Conservation (phyloP, 2,329 filamentous ascomycete species). For the Pseudogymnoascus sp. region DNA sequence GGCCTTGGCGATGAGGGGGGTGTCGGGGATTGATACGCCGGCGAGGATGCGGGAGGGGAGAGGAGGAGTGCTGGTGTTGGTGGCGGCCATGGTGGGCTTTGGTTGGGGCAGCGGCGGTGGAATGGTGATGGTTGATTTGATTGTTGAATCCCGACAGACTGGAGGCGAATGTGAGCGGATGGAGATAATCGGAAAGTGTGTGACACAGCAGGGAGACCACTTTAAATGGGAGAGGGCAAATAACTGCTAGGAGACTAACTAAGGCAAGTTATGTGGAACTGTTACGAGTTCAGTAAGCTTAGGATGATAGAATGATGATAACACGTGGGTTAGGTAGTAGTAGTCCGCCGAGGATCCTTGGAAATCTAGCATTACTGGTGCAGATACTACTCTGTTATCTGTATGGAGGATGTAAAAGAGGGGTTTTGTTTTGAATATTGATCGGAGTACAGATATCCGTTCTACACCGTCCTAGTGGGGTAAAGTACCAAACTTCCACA, state of each 20-base stretch:
- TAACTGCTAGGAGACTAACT: background rate
- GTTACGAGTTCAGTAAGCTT: background rate
- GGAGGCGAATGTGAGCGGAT: background rate
- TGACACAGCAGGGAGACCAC: background rate
- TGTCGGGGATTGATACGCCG: constrained; percentile 29
- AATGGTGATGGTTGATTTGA: background rate
- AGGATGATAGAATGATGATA: background rate
- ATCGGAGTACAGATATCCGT: background rate
- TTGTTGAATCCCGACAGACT: background rate
- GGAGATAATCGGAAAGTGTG: background rate
- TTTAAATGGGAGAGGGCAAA: background rate
- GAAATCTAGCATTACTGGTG: background rate
- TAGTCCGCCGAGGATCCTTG: background rate
- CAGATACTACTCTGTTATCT: no score
- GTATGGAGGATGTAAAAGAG: background rate
- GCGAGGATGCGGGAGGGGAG: constrained; percentile 19
- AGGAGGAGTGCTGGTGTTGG: background rate
- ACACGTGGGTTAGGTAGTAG: background rate
- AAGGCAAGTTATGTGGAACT: background rate
- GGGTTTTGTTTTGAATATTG: background rate
- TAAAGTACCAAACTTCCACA: background rate
- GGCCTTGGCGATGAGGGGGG: constrained; percentile 29
- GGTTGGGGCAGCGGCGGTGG: background rate
- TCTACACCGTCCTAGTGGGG: background rate
- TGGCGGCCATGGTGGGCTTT: background rate